phyloP scores from a whole-genome alignment of 306 rosid genomes.

The Rosa chinensis region DNA sequence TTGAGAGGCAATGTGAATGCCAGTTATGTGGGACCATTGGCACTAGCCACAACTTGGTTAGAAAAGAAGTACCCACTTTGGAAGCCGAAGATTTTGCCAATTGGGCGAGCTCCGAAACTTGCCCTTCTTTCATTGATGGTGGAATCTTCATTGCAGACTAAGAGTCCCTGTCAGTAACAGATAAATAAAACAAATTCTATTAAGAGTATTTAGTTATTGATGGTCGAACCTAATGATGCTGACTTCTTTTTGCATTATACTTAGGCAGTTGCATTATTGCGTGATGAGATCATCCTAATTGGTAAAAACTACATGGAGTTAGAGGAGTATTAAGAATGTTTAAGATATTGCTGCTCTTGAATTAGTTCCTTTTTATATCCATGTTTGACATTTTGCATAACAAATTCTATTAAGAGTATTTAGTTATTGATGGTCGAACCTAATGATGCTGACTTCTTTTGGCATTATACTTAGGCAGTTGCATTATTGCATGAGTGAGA shows the following conservation, averaged over 20 bases:
- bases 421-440: not conserved
- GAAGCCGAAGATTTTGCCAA: not conserved
- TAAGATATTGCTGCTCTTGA: not conserved
- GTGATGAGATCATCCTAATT: not conserved
- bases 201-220: not conserved
- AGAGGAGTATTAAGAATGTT: not conserved
- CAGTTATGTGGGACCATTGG: not conserved
- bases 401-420: not conserved
- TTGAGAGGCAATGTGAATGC: not conserved
- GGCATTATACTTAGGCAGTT: not conserved
- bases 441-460: not conserved
- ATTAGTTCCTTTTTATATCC: not conserved
- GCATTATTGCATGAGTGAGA: not conserved
- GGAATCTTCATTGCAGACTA: not conserved
- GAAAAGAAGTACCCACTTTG: not conserved
- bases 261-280: not conserved
- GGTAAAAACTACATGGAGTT: not conserved
- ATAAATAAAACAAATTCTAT: not conserved
- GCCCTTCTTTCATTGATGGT: not conserved
- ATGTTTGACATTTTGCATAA: not conserved
- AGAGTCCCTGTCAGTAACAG: not conserved
- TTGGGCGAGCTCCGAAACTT: not conserved
- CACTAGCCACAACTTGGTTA: not conserved
- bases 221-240: not conserved
- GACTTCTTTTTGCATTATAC: not conserved